Evolutionary conservation across 2,329 filamentous ascomycete species (phyloP).

Genomic region (Penicillium sp.): DNA sequence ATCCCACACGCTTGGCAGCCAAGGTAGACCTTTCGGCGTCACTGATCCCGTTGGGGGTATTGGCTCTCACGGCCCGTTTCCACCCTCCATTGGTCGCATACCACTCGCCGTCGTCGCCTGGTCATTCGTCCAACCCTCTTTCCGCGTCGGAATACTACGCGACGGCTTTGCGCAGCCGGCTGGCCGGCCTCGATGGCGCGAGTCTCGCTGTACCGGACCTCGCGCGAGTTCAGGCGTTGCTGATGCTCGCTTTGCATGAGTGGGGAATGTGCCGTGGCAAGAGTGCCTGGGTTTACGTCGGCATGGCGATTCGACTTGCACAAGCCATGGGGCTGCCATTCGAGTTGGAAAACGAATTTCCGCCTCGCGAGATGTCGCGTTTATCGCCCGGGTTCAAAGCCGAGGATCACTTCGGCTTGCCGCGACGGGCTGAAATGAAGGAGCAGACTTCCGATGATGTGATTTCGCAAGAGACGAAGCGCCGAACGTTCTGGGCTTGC

Average conservation of each 20-base stretch:
- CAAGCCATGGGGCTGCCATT: conserved; percentile 48
- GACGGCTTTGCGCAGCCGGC: conserved; percentile 48
- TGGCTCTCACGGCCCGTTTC: conserved; percentile 56
- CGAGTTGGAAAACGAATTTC: conserved; percentile 48
- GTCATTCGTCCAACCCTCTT: conserved; percentile 47
- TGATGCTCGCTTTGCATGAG: conserved; percentile 58
- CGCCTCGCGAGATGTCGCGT: conserved; percentile 44
- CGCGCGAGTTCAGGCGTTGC: conserved; percentile 52
- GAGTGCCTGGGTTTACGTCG: conserved; percentile 52
- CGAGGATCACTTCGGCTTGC: conserved; percentile 40
- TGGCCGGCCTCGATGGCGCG: conserved; percentile 45
- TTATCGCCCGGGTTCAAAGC: conserved; percentile 35
- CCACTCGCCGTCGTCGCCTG: conserved; percentile 47
- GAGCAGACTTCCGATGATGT: conserved; percentile 47
- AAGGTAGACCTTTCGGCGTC: conserved; percentile 42
- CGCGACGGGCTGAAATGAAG: conserved; percentile 33
- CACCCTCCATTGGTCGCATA: conserved; percentile 50
- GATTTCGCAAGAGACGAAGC: conserved; percentile 53
- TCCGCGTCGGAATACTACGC: conserved; percentile 56
- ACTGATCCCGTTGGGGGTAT: conserved; percentile 54
- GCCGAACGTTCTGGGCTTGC: conserved; percentile 59
- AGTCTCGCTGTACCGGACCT: conserved; percentile 45
- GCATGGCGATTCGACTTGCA: conserved; percentile 46
- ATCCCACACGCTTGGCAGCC: conserved; percentile 30
- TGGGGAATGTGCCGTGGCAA: conserved; percentile 56